Evolutionary conservation across 306 rosid genomes (phyloP), one percentile per base, ranked within the genome.

Genomic region (Chamaecrista fasciculata): DNA sequence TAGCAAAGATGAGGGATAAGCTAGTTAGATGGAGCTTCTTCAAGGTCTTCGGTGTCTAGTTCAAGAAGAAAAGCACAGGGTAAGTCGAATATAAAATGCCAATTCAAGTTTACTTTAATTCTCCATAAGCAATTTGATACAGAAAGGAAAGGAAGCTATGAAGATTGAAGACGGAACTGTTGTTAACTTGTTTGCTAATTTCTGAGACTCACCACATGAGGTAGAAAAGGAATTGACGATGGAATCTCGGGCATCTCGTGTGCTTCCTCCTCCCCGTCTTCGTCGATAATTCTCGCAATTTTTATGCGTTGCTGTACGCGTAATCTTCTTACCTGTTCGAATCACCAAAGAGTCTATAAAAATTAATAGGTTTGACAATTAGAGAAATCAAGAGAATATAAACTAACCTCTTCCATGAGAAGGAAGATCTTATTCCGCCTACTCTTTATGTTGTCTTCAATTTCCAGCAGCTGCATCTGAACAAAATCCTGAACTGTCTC

Each of bases 401-500:
- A 77, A 9, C 51, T 42, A 26, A 89, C 98, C 98, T 93, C 98
- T 74, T 93, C 98, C 98, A 93, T 93, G 15, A 93, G 96, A 66
- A 90, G 94, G 76, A 93, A 93, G 50, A 93, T 90, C 69, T 90
- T 93, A 46, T 85, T 88, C 73, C 98, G 87, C 80, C 98, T 67
- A 43, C 98, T 93, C 79, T 81, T 83, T 21, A 93, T 90, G 67
- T 88, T 93, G 63, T 90, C 96, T 76, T 90, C 86, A 69, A 90
- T 93, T 67, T 93, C 98, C 90, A 83, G 87, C 55, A 82, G 37
- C 75, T 90, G 98, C 98, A 93, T 88, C 81, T 86, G 91, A 63
- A 82, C 91, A 80, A 93, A 90, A 79, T 90, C 98, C 86, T 86
- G 94, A 75, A 93, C 90, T 12, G 90, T 93, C 77, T 93, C 98